Evolutionary conservation across 305 asterid species (phyloP).

Genomic region (Lippia alba): DNA sequence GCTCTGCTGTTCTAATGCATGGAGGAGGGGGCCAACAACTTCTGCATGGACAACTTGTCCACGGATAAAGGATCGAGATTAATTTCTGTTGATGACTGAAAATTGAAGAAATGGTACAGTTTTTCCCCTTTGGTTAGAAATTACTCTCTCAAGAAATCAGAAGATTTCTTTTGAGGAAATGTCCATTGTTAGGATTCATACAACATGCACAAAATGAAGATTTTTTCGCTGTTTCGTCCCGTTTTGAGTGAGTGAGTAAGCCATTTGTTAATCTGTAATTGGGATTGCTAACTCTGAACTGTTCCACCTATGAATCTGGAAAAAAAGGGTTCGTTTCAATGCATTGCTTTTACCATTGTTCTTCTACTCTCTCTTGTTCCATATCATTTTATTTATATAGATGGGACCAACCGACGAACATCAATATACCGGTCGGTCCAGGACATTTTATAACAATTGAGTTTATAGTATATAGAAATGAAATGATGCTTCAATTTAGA

Average conservation of each 20-base stretch:
- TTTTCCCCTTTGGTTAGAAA: slow-evolving; percentile 35
- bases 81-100: slow-evolving; percentile 29
- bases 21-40: slow-evolving; percentile 62
- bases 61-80: slow-evolving; percentile 5
- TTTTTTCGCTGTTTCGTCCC: background rate
- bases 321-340: background rate
- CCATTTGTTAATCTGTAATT: background rate
- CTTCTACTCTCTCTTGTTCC: background rate
- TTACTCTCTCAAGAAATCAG: slow-evolving; percentile 4
- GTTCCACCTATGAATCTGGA: background rate
- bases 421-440: too few relatives aligned
- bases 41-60: slow-evolving; percentile 49
- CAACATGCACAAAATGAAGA: background rate
- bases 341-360: background rate
- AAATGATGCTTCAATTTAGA: too few relatives aligned
- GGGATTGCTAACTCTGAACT: background rate
- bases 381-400: too few relatives aligned
- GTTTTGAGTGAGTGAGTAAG: background rate
- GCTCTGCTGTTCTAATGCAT: slow-evolving; percentile 61
- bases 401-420: too few relatives aligned
- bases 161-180: slow-evolving; percentile 35
- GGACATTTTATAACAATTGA: too few relatives aligned
- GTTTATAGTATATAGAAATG: too few relatives aligned
- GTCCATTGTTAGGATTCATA: slow-evolving; percentile 27
- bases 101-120: slow-evolving; percentile 39